Base-by-base conservation (phyloP, 495 filamentous ascomycete genomes). In the Corynascus novoguineensis region DNA sequence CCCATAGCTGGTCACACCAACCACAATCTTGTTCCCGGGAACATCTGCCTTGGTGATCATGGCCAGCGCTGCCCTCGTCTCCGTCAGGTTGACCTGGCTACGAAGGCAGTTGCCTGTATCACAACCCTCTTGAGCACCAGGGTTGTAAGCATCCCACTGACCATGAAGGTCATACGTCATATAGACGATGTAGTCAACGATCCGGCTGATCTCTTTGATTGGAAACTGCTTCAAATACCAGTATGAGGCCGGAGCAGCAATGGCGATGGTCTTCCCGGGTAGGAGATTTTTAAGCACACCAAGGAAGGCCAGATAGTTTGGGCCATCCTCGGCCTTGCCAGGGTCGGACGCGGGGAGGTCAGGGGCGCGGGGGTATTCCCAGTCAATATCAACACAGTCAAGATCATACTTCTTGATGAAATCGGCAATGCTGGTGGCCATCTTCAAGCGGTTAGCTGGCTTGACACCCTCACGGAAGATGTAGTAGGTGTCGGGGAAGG, bases 41-140 rank as follows among this genome's bases (percentile, higher is more conserved):
- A 77, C 73, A 15, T 77, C 76, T 0, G 76, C 76, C 55, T 81
- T 81, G 34, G 78, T 80, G 15, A 80, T 50, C 72, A 80, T 78
- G 10, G 67, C 45, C 0, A 81, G 61, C 0, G 70, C 63, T n/a
- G 63, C 32, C 22, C 49, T 31, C 0, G 73, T 77, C 61, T 77
- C 73, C 3, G 75, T 78, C n/a, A 58, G n/a, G 53, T 79, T 79
- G 29, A 77, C 57, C 37, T 78, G 73, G 5, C 59, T 66, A 11
- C 72, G 58, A 7, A 76, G 65, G 55, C 73, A 76, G 47, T 71
- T 75, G 8, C 76, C 72, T 0, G 29, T 29, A 0, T 49, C 53
- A 14, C 62, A n/a, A 19, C 35, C 7, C 31, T 40, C 12, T 5
- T 6, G 59, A 0, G 37, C 34, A 14, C 45, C 41, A 8, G 7